These are phyloP conservation scores for Colletotrichum zoysiae DNA, from an alignment of 2,329 filamentous ascomycete species.

Conservation along the genomic window DNA sequence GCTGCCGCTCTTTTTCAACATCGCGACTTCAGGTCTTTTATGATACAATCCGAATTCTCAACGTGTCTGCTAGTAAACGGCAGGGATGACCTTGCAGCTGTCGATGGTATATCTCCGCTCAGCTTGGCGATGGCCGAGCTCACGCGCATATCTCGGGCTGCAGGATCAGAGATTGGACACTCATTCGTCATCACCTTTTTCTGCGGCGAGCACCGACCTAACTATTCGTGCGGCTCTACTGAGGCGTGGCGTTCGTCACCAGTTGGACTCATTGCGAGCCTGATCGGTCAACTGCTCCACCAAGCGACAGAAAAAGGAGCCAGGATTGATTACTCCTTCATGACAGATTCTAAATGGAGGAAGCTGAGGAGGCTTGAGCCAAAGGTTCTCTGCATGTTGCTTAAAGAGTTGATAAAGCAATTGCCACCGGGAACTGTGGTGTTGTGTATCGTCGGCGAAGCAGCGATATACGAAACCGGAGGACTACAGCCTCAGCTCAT, in stretches of 20 bases:
- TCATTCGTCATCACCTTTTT: neutral
- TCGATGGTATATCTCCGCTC: neutral
- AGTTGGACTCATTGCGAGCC: neutral
- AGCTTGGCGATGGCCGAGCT: neutral
- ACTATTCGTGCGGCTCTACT: neutral
- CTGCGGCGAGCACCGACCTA: neutral
- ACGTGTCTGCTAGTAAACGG: neutral
- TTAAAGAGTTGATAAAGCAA: slow-evolving; percentile 8
- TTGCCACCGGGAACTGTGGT: slow-evolving; percentile 1
- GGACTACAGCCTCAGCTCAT: neutral
- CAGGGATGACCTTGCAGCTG: neutral
- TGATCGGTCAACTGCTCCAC: neutral
- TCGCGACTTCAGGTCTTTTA: neutral
- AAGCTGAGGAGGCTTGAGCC: neutral
- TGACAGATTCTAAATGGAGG: neutral
- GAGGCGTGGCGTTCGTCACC: neutral
- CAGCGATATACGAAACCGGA: neutral
- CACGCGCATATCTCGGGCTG: neutral
- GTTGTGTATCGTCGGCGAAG: slow-evolving; percentile 12
- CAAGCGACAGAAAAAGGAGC: neutral
- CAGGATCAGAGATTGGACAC: neutral
- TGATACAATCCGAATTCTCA: neutral
- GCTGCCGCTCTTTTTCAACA: neutral
- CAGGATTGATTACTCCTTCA: neutral
- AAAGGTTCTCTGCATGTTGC: neutral